Evolutionary conservation across 805 yeast genomes (phyloP).

Genomic region (Komagataella kurtzmanii): DNA sequence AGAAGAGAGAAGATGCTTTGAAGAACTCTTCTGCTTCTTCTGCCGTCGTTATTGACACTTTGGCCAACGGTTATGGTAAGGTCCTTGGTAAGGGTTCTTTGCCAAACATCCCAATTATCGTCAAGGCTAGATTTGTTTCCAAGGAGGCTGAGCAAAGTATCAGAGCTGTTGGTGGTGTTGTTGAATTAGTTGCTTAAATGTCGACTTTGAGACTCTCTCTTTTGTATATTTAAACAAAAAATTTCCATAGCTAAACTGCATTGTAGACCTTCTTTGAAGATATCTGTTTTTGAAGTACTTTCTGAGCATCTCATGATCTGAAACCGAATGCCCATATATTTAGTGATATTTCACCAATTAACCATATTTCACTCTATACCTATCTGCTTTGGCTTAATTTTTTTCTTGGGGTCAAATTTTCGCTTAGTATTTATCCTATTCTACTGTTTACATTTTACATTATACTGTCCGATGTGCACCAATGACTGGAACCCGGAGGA

Average conservation of each 20-base stretch:
- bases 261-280: neutral
- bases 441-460: neutral
- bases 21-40: conserved; percentile 71
- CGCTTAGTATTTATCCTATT: conserved; percentile 1
- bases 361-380: neutral
- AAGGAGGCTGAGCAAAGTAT: conserved; percentile 99
- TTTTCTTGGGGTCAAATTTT: conserved; percentile 3
- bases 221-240: neutral
- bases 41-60: conserved; percentile 98
- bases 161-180: conserved; percentile 99
- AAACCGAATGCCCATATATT: neutral
- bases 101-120: conserved; percentile 97
- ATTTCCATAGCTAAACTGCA: neutral
- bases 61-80: conserved; percentile 99
- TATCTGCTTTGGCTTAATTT: neutral
- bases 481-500: conserved; percentile 31
- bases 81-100: conserved; percentile 98
- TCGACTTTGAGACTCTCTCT: neutral
- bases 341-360: neutral
- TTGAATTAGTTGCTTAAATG: conserved; percentile 92
- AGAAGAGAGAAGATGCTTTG: conserved; percentile 88
- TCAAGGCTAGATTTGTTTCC: conserved; percentile 98
- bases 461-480: conserved; percentile 6
- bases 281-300: neutral
- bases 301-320: neutral